Percentiles rank a stretch among this genome's conserved stretches.
Conservation (phyloP, 2,329 filamentous ascomycete genomes). For the Colletotrichum aenigma region DNA sequence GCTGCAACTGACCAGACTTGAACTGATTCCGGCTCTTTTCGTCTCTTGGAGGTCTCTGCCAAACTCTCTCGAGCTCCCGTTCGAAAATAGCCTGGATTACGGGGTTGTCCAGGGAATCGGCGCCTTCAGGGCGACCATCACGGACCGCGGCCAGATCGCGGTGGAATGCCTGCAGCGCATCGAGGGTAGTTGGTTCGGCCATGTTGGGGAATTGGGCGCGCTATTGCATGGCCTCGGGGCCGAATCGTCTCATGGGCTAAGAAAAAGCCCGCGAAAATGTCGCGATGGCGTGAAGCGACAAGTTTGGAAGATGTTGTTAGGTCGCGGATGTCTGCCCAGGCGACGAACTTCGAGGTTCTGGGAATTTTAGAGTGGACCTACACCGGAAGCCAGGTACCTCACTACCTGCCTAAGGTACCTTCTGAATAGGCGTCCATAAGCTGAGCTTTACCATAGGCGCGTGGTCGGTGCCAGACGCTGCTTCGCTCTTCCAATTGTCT, state of each 20-base stretch:
- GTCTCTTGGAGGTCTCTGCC: slow-evolving; percentile 74
- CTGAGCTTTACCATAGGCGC: background rate
- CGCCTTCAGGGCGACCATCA: slow-evolving; percentile 65
- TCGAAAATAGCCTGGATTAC: slow-evolving; percentile 75
- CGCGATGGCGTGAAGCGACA: slow-evolving; percentile 10
- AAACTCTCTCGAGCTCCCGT: slow-evolving; percentile 74
- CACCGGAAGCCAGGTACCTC: background rate
- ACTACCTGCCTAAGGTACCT: background rate
- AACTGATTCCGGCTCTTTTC: slow-evolving; percentile 76
- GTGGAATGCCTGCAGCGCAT: slow-evolving; percentile 82
- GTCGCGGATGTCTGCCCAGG: background rate
- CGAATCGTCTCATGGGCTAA: slow-evolving; percentile 13
- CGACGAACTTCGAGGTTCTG: slow-evolving; percentile 17
- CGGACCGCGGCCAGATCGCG: slow-evolving; percentile 80
- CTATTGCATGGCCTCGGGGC: slow-evolving; percentile 49
- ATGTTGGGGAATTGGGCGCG: slow-evolving; percentile 52
- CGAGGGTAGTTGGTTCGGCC: slow-evolving; percentile 75
- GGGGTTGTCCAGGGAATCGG: slow-evolving; percentile 72
- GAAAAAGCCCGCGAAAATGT: slow-evolving; percentile 10
- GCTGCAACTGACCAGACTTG: slow-evolving; percentile 60
- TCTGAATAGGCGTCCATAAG: background rate
- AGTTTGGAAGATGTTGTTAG: background rate
- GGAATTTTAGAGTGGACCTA: slow-evolving; percentile 21
- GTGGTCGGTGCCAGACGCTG: background rate
- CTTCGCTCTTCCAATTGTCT: background rate